phyloP scores from a whole-genome alignment of 345 rosid species.

The Durio zibethinus region DNA sequence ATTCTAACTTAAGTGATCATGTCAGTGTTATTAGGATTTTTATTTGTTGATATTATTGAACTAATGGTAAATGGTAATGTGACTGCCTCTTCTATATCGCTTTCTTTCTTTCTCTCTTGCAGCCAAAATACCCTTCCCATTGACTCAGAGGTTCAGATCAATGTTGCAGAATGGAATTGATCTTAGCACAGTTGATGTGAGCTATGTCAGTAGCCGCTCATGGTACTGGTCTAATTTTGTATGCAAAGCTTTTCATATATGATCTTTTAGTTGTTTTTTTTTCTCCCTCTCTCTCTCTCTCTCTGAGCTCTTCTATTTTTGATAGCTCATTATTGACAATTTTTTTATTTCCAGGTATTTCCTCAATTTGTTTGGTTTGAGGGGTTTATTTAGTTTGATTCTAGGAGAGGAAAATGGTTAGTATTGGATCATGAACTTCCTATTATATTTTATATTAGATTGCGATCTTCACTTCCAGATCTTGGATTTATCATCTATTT shows the following conservation, averaged over 20 bases:
- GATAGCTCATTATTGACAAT: conserved; percentile 5
- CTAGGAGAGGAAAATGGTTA: conserved; percentile 99
- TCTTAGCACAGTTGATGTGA: conserved; percentile 96
- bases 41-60: background rate
- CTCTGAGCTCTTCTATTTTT: conserved; percentile 7
- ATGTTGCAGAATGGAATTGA: conserved; percentile 99
- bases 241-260: background rate
- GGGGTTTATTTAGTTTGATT: conserved; percentile 96
- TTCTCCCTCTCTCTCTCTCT: too few relatives aligned
- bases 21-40: background rate
- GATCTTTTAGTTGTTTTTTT: background rate
- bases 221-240: conserved; percentile 48
- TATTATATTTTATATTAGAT: background rate
- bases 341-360: conserved; percentile 61
- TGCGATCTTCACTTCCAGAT: background rate
- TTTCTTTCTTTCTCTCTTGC: conserved; percentile 13
- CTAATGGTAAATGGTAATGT: background rate
- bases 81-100: conserved; percentile 10
- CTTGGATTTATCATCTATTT: background rate
- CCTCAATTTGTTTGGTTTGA: conserved; percentile 92
- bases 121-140: conserved; percentile 98
- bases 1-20: conserved; percentile 2
- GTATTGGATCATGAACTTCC: conserved; percentile 14
- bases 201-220: conserved; percentile 98
- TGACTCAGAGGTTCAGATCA: conserved; percentile 95